Base-by-base conservation (phyloP, 1,139 yeast species). In the Candida tunisiensis region DNA sequence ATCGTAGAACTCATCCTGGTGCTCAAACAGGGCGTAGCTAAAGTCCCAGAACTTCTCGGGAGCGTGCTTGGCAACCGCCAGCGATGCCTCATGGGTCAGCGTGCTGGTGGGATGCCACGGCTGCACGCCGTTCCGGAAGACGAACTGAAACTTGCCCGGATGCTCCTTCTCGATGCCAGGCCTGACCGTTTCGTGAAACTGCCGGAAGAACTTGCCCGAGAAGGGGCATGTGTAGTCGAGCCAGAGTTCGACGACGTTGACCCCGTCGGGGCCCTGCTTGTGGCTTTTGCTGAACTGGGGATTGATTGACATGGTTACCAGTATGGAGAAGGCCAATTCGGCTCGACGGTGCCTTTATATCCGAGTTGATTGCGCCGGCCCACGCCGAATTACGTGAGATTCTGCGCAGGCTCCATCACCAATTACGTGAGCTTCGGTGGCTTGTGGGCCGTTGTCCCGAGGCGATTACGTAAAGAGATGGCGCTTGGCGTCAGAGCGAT, bases 31-130 rank as follows among this genome's bases (percentile, higher is more conserved):
- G 1, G 60, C 58, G 25, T 57, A 53, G 8, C 74, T 63, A 30
- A 72, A 67, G 20, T 63, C 55, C 79, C 91, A 74, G 52, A 77
- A 79, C 32, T 57, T 47, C 5, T 56, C 61, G 7, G 83, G 72
- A 16, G 63, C 62, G 27, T 73, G 48, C 31, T 59, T 56, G 8
- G 78, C 75, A 18, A 75, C 72, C 0, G 74, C 88, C 25, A 82
- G 50, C 0, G 77, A 64, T 24, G 79, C 77, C 42, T 82, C 94
- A 44, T 75, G 73, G 25, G 73, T 58, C 26, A 69, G 54, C 7
- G 66, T 63, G 1, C 85, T 73, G 29, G 69, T 64, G 18, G 88
- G 73, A 46, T 80, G 93, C 93, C 93, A 80, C 37, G 91, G 88
- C 50, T 80, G 93, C 21, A 75, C 59, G 19, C 74, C 82, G 39